Evolutionary conservation across 2,329 filamentous ascomycete genomes (phyloP).

Genomic region (Colletotrichum endophyticum): DNA sequence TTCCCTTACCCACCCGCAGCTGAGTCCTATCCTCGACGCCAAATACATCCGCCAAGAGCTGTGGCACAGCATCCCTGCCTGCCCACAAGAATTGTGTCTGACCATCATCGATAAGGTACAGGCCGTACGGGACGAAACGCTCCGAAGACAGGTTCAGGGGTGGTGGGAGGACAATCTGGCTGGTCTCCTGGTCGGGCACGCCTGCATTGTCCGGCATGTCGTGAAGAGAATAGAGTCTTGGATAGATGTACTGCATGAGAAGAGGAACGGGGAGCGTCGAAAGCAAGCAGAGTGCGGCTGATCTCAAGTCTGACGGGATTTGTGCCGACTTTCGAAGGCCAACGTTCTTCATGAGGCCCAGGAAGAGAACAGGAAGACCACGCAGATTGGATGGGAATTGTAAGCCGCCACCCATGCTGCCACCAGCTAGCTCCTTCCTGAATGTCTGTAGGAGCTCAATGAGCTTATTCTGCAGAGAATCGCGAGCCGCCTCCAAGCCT

Average conservation of each 20-base stretch:
- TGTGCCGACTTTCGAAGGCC: constrained; percentile 91
- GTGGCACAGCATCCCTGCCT: constrained; percentile 88
- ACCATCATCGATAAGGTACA: constrained; percentile 96
- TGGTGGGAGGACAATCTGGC: constrained; percentile 87
- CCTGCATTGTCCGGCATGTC: constrained; percentile 97
- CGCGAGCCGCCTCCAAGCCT: constrained; percentile 87
- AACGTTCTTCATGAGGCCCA: constrained; percentile 95
- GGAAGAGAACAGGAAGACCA: constrained; percentile 86
- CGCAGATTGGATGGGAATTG: constrained; percentile 94
- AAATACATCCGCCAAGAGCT: constrained; percentile 89
- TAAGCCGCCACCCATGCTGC: constrained; percentile 92
- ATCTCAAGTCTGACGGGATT: constrained; percentile 92
- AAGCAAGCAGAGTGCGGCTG: constrained; percentile 90
- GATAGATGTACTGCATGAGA: constrained; percentile 91
- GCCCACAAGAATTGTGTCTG: constrained; percentile 99
- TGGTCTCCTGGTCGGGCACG: constrained; percentile 81
- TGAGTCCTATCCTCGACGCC: constrained; percentile 82
- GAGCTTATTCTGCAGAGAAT: constrained; percentile 89
- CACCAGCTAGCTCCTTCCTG: constrained; percentile 93
- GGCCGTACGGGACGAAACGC: constrained; percentile 83
- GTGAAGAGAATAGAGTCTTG: constrained; percentile 83
- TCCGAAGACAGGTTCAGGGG: constrained; percentile 87
- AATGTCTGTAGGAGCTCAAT: constrained; percentile 94
- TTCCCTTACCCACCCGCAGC: constrained; percentile 89
- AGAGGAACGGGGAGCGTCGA: constrained; percentile 91